Conservation (phyloP, 164 flowering plant genomes). For the Euptelea pleiosperma region DNA sequence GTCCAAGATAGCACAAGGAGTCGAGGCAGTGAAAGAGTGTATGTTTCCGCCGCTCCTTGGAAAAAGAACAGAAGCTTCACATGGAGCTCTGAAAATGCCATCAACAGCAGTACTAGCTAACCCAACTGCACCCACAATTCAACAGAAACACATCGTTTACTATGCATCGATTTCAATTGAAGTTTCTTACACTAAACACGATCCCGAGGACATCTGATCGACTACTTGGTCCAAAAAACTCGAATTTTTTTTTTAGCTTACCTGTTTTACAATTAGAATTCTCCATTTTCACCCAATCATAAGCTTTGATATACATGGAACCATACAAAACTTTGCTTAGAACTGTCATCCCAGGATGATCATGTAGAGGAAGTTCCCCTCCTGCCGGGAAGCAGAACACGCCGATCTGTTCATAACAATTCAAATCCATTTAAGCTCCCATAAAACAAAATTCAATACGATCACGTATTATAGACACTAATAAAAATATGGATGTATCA, state of each 20-base stretch:
- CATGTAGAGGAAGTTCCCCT: constrained; percentile 36
- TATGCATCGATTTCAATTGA: too few relatives aligned
- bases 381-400: constrained; percentile 41
- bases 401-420: constrained; percentile 31
- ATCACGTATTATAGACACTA: neutral
- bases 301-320: constrained; percentile 34
- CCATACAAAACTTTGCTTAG: constrained; percentile 46
- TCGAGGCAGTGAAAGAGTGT: constrained; percentile 34
- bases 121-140: constrained; percentile 32
- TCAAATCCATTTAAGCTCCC: neutral
- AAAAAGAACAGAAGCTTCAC: constrained; percentile 30
- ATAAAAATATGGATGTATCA: neutral
- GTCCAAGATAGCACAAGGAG: constrained; percentile 43
- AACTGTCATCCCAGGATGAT: constrained; percentile 53
- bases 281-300: constrained; percentile 37
- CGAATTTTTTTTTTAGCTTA: too few relatives aligned
- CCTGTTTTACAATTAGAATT: constrained; percentile 17
- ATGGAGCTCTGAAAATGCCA: constrained; percentile 27
- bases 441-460: neutral
- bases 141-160: too few relatives aligned
- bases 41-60: constrained; percentile 32
- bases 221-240: too few relatives aligned
- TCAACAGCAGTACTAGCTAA: constrained; percentile 27
- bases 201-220: too few relatives aligned
- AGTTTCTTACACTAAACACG: too few relatives aligned